Evolutionary conservation across 2,329 filamentous ascomycete genomes (phyloP), one percentile per base, ranked within the genome.

Genomic region (Neopestalotiopsis rosae): DNA sequence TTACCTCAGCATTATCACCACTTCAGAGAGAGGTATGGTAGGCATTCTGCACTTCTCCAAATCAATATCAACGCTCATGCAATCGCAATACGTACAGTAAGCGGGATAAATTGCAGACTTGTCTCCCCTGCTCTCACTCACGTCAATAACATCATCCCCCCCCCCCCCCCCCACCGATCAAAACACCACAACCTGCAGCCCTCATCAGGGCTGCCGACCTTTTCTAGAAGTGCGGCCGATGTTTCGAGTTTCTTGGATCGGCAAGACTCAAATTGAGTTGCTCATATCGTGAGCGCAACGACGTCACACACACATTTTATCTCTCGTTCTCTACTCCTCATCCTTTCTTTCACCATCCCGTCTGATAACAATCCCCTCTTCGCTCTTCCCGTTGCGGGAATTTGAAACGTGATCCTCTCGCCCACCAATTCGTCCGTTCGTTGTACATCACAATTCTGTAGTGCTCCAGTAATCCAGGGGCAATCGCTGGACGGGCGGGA

Each of bases 371-470:
- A 7, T 38, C 10, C 34, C 34, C 34, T 38, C 34, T 38, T 38
- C 45, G 17, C 45, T 17, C n/a, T 52, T 52, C 45, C 45, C 45
- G 32, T 20, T 62, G 59, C 59, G 59, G 24, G 59, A 34, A 62
- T 62, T 62, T 62, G 59, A 62, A 62, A 62, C 59, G 32, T 40
- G 32, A 30, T 34, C n/a, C 34, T 62, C 59, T 40, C 13, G 34
- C n/a, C 32, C 34, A 20, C 20, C 32, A 62, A 28, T 42, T 62
- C 49, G 14, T 57, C 63, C 57, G 42, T 57, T 52, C 62, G 40
- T 28, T 66, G 63, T 58, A 24, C 52, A 66, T 66, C 63, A 20
- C 49, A 66, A 66, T 66, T 66, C 63, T 66, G 42, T 3, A 38
- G 13, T 49, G 17, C 28, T 40, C 40, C 40, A 17, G 17, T 10